These are phyloP conservation scores for Solanum neorickii DNA, from an alignment of 257 asterid genomes.

Conservation along the genomic window DNA sequence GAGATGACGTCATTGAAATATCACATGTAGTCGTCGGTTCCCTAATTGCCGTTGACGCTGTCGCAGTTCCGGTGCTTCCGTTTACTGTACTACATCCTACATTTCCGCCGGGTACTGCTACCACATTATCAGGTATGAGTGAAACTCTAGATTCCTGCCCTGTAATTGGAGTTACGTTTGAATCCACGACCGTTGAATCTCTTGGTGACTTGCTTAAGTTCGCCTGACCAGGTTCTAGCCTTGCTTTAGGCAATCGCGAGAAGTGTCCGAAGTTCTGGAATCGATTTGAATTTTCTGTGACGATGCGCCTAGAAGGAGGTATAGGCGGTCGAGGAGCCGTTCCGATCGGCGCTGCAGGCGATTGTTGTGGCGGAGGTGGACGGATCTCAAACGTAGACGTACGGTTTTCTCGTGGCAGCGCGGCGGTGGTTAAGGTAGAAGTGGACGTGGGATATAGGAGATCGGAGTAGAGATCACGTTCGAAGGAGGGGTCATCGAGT, in stretches of 20 bases:
- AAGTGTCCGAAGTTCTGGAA: conserved; percentile 42
- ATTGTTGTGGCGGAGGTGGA: conserved; percentile 6
- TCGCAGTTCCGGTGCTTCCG: conserved; percentile 5
- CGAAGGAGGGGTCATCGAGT: conserved; percentile 57
- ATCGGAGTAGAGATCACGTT: conserved; percentile 57
- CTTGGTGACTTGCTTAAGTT: conserved; percentile 8
- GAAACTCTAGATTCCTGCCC: conserved; percentile 24
- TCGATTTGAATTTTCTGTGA: conserved; percentile 5
- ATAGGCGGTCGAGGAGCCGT: conserved; percentile 16
- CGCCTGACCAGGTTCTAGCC: conserved; percentile 22
- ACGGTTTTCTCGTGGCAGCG: conserved; percentile 5
- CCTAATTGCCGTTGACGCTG: conserved; percentile 7
- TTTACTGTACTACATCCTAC: conserved; percentile 8
- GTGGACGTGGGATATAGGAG: conserved; percentile 40
- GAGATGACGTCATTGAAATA: conserved; percentile 37
- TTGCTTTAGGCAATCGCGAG: conserved; percentile 33
- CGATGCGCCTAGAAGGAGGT: conserved; percentile 3
- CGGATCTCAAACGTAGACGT: conserved; percentile 30
- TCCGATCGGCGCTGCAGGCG: neutral
- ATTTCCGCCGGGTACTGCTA: conserved; percentile 9
- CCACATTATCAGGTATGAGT: conserved; percentile 7
- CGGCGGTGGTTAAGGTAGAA: conserved; percentile 7
- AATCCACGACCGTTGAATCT: conserved; percentile 41
- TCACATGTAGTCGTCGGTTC: conserved; percentile 34
- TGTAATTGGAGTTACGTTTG: conserved; percentile 31